Percentiles rank a stretch among this genome's conserved stretches.
phyloP scores from a whole-genome alignment of 2,329 filamentous ascomycete genomes.

The Colletotrichum sp. region DNA sequence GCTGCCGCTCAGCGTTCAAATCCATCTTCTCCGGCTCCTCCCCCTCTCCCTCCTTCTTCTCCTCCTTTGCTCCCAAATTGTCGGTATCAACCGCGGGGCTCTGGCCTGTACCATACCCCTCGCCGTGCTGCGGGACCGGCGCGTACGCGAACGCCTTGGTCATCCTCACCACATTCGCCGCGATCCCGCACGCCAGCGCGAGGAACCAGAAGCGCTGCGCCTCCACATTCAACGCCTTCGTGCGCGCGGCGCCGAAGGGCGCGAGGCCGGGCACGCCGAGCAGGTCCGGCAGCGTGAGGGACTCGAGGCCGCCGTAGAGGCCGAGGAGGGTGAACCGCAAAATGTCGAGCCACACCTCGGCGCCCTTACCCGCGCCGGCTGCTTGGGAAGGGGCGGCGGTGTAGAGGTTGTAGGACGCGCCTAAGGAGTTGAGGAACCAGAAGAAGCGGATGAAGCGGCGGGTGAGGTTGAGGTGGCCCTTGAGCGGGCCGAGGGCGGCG shows the following conservation, averaged over 20 bases:
- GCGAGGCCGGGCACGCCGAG: conserved; percentile 50
- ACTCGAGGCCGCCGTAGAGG: conserved; percentile 72
- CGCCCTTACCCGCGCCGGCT: neutral
- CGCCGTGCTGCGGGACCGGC: conserved; percentile 36
- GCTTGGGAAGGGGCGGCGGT: conserved; percentile 18
- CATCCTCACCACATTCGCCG: conserved; percentile 47
- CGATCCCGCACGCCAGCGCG: conserved; percentile 57
- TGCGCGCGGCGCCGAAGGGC: conserved; percentile 56
- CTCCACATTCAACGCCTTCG: conserved; percentile 57
- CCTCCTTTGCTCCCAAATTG: conserved; percentile 12
- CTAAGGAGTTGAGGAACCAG: conserved; percentile 68
- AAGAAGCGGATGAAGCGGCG: conserved; percentile 73
- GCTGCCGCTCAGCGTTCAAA: conserved; percentile 36
- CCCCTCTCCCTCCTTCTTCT: conserved; percentile 1
- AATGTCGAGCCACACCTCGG: conserved; percentile 57
- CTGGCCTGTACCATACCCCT: conserved; percentile 29
- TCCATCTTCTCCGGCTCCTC: conserved; percentile 4
- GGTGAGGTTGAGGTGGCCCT: conserved; percentile 48
- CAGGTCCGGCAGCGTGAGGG: conserved; percentile 63
- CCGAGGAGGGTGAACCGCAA: conserved; percentile 65
- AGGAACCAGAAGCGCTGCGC: conserved; percentile 75
- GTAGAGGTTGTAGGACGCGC: conserved; percentile 51
- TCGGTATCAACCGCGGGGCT: conserved; percentile 20
- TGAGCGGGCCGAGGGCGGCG: conserved; percentile 38
- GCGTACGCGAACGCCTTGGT: conserved; percentile 38